These are phyloP conservation scores for Nevesoporus exiguus DNA, from an alignment of 768 basidiomycete species.

Conservation along the genomic window DNA sequence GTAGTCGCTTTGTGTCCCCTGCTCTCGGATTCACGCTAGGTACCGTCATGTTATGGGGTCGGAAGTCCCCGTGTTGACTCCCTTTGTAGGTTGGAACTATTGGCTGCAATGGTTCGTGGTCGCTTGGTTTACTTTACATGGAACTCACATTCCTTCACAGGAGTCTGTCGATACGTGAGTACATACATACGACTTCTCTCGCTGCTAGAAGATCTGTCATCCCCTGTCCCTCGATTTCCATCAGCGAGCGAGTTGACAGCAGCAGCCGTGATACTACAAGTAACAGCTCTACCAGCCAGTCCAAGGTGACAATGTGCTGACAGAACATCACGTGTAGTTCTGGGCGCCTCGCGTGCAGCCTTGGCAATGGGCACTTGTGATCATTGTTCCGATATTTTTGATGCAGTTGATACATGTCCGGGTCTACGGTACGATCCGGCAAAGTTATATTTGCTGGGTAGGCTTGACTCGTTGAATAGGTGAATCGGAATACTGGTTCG, in stretches of 20 bases:
- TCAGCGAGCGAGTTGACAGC: conserved; percentile 57
- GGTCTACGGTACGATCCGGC: conserved; percentile 46
- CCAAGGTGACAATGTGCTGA: background rate
- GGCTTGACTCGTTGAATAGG: conserved; percentile 30
- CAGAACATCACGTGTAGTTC: conserved; percentile 22
- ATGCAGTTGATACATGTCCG: conserved; percentile 55
- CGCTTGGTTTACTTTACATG: background rate
- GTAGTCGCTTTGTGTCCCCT: conserved; percentile 55
- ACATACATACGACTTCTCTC: background rate
- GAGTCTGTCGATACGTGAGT: conserved; percentile 40
- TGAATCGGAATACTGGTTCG: conserved; percentile 63
- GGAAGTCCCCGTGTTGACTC: background rate
- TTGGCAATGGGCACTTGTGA: conserved; percentile 56
- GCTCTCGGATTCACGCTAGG: conserved; percentile 58
- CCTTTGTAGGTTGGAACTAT: conserved; percentile 51
- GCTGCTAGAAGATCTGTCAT: background rate
- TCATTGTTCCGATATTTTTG: conserved; percentile 51
- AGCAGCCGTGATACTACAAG: conserved; percentile 51
- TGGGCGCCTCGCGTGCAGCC: conserved; percentile 47
- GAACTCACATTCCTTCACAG: conserved; percentile 18
- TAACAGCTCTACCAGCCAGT: conserved; percentile 7
- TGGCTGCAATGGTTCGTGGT: conserved; percentile 46
- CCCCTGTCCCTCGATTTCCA: conserved; percentile 10
- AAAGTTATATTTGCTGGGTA: background rate
- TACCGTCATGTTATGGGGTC: conserved; percentile 8